These are phyloP conservation scores for Cryptococcus sp. DNA, from an alignment of 1,284 basidiomycete species.

Conservation along the genomic window DNA sequence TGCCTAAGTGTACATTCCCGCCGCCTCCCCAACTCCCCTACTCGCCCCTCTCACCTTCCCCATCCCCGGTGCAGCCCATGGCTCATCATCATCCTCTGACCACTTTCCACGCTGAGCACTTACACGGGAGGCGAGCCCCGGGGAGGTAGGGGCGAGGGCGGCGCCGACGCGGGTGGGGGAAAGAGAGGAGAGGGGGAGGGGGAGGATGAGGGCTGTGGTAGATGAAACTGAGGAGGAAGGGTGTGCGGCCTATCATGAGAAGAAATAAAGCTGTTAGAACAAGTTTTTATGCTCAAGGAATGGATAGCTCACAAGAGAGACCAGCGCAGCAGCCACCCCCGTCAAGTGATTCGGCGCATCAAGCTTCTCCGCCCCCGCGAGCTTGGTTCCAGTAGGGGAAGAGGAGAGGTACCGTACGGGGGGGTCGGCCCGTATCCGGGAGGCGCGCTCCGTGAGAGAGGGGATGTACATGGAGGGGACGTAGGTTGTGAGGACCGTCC, in stretches of 20 bases:
- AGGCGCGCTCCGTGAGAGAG: constrained; percentile 1
- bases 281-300: background rate
- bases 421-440: constrained; percentile 11
- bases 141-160: constrained; percentile 9
- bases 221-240: constrained; percentile 17
- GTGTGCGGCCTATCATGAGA: constrained; percentile 21
- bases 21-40: constrained; percentile 15
- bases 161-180: constrained; percentile 3
- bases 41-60: constrained; percentile 16
- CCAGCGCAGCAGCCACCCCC: constrained; percentile 34
- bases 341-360: constrained; percentile 43
- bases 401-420: constrained; percentile 32
- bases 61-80: constrained; percentile 33
- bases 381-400: background rate
- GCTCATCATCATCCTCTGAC: constrained; percentile 43
- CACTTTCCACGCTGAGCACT: constrained; percentile 13
- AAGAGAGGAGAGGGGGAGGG: constrained; percentile 34
- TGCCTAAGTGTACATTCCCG: constrained; percentile 35
- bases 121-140: background rate
- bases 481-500: constrained; percentile 40
- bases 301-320: constrained; percentile 22
- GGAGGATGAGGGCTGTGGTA: constrained; percentile 24
- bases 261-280: constrained; percentile 5
- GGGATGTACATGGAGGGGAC: constrained; percentile 44
- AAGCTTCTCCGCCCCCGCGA: constrained; percentile 11